Base-by-base conservation (phyloP, 2,329 filamentous ascomycete species). In the Thermothelomyces thermophilus region DNA sequence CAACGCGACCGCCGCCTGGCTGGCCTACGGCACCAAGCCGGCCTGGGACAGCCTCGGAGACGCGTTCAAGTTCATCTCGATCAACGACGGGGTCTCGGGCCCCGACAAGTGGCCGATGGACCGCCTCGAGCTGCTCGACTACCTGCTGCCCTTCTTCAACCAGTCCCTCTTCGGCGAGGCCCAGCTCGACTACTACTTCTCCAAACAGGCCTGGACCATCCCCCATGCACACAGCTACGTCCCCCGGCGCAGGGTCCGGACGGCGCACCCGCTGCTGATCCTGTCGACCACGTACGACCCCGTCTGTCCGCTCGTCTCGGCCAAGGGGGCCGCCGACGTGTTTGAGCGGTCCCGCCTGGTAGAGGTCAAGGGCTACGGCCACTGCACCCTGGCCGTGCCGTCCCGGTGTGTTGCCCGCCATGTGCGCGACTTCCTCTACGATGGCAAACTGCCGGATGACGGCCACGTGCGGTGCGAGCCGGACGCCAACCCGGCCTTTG, bases 271-370 rank as follows among this genome's bases (percentile, higher is more conserved):
- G 0, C 66, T 82, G 24, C 66, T 82, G 1, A 74, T 78, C 53
- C 66, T 80, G 10, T 73, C 73, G 33, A 80, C 77, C 43, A 76
- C 73, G 0, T 73, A 74, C 9, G 76, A 84, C 36, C 80, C 81
- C 0, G 76, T 83, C 1, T 83, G 79, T 19, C 66, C 71, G 1
- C 53, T 73, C 1, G 52, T 64, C 0, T 72, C 70, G 2, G 70
- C 71, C 1, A 58, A 58, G 20, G 60, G 58, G 0, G 70, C 71
- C 0, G 62, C 63, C 2, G 56, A 57, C 1, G 63, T 63, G 0
- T 73, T 70, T 48, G 60, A 61, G 13, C 66, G 60, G 2, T 69
- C 70, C 3, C 61, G 62, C 2, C 59, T 73, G 1, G 57, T 74
- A 0, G 67, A 71, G 46, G 63, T 73, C 34, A 60, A 66, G 44